Base-by-base conservation (phyloP, 2,329 filamentous ascomycete species). In the Ophiognomonia clavigignenti-juglandacearum region DNA sequence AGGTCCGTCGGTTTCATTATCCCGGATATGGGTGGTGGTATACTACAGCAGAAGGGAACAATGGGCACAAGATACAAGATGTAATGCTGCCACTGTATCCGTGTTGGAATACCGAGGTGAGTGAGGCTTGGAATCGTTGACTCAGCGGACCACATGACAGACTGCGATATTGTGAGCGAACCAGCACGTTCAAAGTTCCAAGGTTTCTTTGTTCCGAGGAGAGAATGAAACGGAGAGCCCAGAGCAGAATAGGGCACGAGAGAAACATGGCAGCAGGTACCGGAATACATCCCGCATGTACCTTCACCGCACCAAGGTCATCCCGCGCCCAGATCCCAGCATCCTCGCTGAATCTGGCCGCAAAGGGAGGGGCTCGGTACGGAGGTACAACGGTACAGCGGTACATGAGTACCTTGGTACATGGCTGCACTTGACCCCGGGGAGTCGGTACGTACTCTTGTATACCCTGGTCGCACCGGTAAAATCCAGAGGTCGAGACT, bases 391-490 rank as follows among this genome's bases (percentile, higher is more conserved):
- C 4, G 16, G 24, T 4, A 10, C 16, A 23, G 13, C 19, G 35
- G 51, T 43, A 47, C 36, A 35, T 50, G 14, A 22, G 45, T 41
- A 50, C 43, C 34, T 35, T 7, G 48, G 51, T 56, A 54, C 48
- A 39, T 54, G 24, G n/a, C n/a, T n/a, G n/a, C n/a, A n/a, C n/a
- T n/a, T n/a, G n/a, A n/a, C n/a, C 20, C 19, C 31, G 35, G 26
- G 42, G 41, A 48, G 42, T 37, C 16, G 41, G 38, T 48, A 48
- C 55, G 53, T 54, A 43, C 22, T 24, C 16, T n/a, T n/a, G n/a
- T n/a, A n/a, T n/a, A n/a, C n/a, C n/a, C n/a, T n/a, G 32, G 32
- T 34, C 40, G 27, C 24, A 43, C 40, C 42, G 42, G 42, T 35
- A 45, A 45, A 53, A 56, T 54, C 48, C 34, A 45, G n/a, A n/a